phyloP scores from a whole-genome alignment of 768 basidiomycete genomes.

The Holtermannia corniformis region DNA sequence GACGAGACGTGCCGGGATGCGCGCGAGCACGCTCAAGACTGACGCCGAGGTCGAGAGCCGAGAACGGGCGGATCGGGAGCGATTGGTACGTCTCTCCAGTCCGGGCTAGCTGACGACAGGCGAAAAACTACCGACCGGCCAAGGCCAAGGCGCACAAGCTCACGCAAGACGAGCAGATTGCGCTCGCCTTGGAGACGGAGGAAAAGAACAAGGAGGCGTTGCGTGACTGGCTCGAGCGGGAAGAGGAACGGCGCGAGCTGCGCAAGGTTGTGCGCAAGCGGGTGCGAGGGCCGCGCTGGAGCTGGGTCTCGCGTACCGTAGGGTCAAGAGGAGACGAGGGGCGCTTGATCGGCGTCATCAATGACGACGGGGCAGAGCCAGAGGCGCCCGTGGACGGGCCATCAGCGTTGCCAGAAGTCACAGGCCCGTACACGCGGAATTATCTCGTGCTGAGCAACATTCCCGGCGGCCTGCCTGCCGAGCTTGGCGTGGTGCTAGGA shows the following conservation, averaged over 20 bases:
- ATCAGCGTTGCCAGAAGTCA: background rate
- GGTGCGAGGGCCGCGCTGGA: constrained; percentile 36
- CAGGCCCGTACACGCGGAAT: constrained; percentile 28
- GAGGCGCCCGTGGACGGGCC: background rate
- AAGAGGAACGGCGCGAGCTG: constrained; percentile 34
- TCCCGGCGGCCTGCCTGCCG: constrained; percentile 45
- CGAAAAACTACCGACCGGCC: constrained; percentile 14
- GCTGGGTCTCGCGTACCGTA: constrained; percentile 37
- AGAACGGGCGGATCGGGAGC: background rate
- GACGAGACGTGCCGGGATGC: constrained; percentile 22
- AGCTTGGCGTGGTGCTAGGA: constrained; percentile 76
- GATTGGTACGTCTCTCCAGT: background rate
- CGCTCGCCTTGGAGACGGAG: constrained; percentile 34
- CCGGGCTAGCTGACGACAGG: no score
- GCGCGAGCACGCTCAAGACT: constrained; percentile 28
- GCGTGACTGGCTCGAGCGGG: constrained; percentile 31
- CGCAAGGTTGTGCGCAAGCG: constrained; percentile 30
- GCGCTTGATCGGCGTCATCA: constrained; percentile 14
- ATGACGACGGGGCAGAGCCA: constrained; percentile 1
- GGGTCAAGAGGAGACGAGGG: no score
- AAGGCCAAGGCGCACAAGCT: constrained; percentile 18
- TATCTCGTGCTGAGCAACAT: constrained; percentile 37
- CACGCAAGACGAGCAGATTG: constrained; percentile 38
- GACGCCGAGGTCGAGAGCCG: constrained; percentile 19
- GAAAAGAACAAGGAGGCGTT: constrained; percentile 35